These are phyloP conservation scores for Neobulgaria alba DNA, from an alignment of 2,329 filamentous ascomycete genomes.

Conservation along the genomic window DNA sequence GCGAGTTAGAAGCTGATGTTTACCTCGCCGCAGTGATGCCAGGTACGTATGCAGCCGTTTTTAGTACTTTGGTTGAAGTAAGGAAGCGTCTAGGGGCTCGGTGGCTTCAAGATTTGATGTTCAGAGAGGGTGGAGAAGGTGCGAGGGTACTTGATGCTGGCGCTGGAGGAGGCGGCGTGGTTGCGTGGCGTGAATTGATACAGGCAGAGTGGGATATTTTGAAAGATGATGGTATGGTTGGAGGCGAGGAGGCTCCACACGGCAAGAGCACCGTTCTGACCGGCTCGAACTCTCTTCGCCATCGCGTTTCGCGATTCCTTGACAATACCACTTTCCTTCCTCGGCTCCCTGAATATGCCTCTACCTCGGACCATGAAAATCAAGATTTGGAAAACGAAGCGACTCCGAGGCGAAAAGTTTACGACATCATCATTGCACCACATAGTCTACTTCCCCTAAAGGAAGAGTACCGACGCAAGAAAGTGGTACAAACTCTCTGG, in stretches of 20 bases:
- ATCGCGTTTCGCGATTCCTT: slow-evolving; percentile 67
- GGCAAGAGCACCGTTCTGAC: slow-evolving; percentile 77
- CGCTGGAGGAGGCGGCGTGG: slow-evolving; percentile 60
- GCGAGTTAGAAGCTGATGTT: slow-evolving; percentile 65
- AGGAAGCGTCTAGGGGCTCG: slow-evolving; percentile 61
- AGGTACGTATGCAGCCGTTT: slow-evolving; percentile 58
- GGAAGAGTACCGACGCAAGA: slow-evolving; percentile 68
- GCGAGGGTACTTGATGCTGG: slow-evolving; percentile 67
- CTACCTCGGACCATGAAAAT: not conserved
- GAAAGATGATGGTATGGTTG: slow-evolving; percentile 39
- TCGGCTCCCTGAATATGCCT: slow-evolving; percentile 75
- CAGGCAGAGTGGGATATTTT: slow-evolving; percentile 74
- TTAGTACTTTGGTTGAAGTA: slow-evolving; percentile 62
- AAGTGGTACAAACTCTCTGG: slow-evolving; percentile 84
- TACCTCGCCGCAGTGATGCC: slow-evolving; percentile 64
- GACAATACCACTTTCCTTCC: slow-evolving; percentile 89
- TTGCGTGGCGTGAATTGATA: slow-evolving; percentile 71
- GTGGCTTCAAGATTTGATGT: slow-evolving; percentile 60
- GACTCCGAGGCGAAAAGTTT: slow-evolving; percentile 60
- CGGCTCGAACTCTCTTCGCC: slow-evolving; percentile 64
- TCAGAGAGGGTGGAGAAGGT: slow-evolving; percentile 43
- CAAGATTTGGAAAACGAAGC: slow-evolving; percentile 33
- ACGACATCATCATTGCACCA: slow-evolving; percentile 83
- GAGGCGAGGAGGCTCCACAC: slow-evolving; percentile 43
- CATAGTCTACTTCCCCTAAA: slow-evolving; percentile 71